Percentiles rank a stretch among this genome's conserved stretches.
Evolutionary conservation across 2,329 filamentous ascomycete genomes (phyloP).

Genomic region (Akanthomyces lecanii): DNA sequence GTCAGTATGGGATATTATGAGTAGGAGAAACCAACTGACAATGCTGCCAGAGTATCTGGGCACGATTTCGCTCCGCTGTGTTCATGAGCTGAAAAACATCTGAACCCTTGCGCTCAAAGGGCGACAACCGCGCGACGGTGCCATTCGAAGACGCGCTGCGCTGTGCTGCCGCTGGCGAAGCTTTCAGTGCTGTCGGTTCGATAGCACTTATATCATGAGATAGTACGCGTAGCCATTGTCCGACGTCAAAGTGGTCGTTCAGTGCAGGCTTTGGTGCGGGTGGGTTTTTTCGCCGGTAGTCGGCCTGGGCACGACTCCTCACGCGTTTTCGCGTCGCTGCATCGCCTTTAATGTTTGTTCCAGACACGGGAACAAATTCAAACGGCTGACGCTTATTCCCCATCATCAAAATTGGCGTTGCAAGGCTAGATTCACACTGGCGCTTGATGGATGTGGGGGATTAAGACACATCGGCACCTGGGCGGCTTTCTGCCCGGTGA

Average conservation of each 20-base stretch:
- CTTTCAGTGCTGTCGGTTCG: not conserved
- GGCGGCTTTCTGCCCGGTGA: not conserved
- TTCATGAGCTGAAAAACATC: not conserved
- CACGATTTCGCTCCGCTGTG: not conserved
- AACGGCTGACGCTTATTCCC: not conserved
- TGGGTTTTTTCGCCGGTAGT: not conserved
- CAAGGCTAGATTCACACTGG: not conserved
- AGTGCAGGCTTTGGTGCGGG: not conserved
- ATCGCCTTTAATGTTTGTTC: conserved; percentile 1
- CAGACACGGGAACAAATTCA: not conserved
- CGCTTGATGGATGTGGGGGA: not conserved
- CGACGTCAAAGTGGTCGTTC: not conserved
- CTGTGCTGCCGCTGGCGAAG: too few species aligned
- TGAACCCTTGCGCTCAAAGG: not conserved
- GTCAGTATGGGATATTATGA: not conserved
- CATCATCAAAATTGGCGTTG: not conserved
- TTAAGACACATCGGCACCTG: not conserved
- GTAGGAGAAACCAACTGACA: not conserved
- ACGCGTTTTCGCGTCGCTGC: conserved; percentile 5
- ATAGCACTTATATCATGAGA: not conserved
- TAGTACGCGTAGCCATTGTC: not conserved
- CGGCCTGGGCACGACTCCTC: conserved; percentile 3
- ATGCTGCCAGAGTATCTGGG: not conserved
- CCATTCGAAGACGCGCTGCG: too few species aligned
- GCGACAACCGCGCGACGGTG: not conserved